These are phyloP conservation scores for Crucihimalaya himalaica DNA, from an alignment of 345 rosid genomes.

Conservation along the genomic window DNA sequence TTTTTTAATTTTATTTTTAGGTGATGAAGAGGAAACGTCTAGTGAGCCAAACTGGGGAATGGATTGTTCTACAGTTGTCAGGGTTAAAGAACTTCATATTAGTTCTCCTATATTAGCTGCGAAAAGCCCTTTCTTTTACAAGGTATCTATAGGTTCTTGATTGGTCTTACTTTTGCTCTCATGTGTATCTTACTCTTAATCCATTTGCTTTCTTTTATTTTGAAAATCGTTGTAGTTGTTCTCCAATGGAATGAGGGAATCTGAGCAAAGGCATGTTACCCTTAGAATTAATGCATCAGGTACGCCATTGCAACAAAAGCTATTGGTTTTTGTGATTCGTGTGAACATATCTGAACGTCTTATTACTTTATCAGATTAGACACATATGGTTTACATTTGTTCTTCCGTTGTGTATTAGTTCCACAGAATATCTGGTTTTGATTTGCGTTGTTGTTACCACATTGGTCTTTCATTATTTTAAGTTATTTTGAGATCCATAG, in stretches of 20 bases:
- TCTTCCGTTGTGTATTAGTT: not conserved
- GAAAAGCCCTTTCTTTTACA: constrained; percentile 95
- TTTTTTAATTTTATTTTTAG: constrained; percentile 28
- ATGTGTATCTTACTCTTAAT: not conserved
- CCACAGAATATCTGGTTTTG: not conserved
- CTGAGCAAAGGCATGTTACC: constrained; percentile 90
- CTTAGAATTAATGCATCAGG: constrained; percentile 84
- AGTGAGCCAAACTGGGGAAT: constrained; percentile 73
- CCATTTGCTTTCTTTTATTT: not conserved
- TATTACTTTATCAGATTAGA: not conserved
- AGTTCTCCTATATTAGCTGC: constrained; percentile 99
- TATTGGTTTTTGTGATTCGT: not conserved
- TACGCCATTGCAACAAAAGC: constrained; percentile 35
- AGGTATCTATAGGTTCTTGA: constrained; percentile 45
- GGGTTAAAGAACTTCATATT: constrained; percentile 83
- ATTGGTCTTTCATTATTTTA: not conserved
- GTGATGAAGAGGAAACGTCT: constrained; percentile 71
- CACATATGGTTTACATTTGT: not conserved
- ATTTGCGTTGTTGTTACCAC: not conserved
- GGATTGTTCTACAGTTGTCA: constrained; percentile 72
- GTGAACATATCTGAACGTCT: not conserved
- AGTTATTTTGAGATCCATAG: not conserved
- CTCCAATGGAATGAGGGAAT: constrained; percentile 99
- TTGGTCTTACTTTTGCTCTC: not conserved
- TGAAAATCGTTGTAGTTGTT: constrained; percentile 54